Base-by-base conservation (phyloP, 768 basidiomycete species). In the Psilocybe cubensis region DNA sequence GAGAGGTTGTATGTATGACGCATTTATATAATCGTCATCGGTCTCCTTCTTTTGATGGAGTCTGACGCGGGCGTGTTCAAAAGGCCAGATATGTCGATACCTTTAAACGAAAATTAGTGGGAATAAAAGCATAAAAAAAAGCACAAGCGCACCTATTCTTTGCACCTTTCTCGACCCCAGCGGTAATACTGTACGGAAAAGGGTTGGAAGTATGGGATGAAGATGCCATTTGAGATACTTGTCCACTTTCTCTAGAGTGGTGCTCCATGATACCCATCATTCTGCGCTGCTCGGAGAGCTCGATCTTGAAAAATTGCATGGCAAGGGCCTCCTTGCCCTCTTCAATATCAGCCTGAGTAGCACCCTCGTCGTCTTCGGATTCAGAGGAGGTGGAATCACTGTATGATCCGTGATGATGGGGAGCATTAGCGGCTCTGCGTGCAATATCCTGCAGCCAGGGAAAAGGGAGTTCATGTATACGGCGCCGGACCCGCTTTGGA, bases 21-120 rank as follows among this genome's bases (percentile, higher is more conserved):
- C 96, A 68, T 98, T 98, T 71, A 98, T 88, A 70, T 98, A 98
- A 70, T 98, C 96, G 61, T 83, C 83, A 28, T 86, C 83, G 18
- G 71, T 57, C 27, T 65, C 62, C 47, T 56, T 64, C 38, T 64
- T 63, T 31, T 72, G 68, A 54, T 80, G 76, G 51, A 98, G 77
- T 45, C 88, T 82, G 3, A 98, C 95, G 35, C 96, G 88, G 20
- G 96, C 90, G 66, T 96, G 94, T 68, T 96, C 95, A 62, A 95
- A 98, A 0, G 96, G 96, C 93, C 95, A 98, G 56, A 98, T 97
- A 69, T 98, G 91, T 57, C 90, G 88, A 75, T 97, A 98, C 60
- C 94, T 94, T 60, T 28, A 35, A 35, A 52, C 28, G 11, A 48
- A 40, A 33, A 33, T 50, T 51, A 51, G 41, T 29, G 20, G n/a